phyloP scores from a whole-genome alignment of 208 protist genomes.

The Acanthamoeba sp. region DNA sequence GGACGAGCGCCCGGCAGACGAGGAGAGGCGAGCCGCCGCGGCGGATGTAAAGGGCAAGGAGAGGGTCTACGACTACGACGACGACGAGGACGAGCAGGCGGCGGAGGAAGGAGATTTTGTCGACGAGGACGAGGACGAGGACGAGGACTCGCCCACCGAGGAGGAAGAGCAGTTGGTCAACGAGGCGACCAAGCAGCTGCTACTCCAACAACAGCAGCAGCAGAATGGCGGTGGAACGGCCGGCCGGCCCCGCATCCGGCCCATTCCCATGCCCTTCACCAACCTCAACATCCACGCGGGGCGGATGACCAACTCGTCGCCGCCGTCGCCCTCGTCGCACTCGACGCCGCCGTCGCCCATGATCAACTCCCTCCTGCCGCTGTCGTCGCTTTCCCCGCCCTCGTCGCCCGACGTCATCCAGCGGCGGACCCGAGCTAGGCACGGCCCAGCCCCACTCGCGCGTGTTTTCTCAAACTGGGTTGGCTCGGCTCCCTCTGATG shows the following conservation, averaged over 20 bases:
- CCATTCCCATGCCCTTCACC: slow-evolving; percentile 9
- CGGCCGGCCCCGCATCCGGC: not conserved
- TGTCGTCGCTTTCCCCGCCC: not conserved
- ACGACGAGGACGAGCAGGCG: not conserved
- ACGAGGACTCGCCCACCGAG: not conserved
- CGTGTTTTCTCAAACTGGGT: not conserved
- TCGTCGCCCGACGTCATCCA: slow-evolving; percentile 7
- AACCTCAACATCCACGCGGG: not conserved
- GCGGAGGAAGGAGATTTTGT: slow-evolving; percentile 6
- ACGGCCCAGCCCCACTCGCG: not conserved
- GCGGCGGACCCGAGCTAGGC: not conserved
- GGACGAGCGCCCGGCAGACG: not conserved
- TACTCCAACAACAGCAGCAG: not conserved
- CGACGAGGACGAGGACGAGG: not conserved
- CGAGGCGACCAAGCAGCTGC: not conserved
- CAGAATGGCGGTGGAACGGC: not conserved
- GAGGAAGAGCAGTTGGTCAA: not conserved
- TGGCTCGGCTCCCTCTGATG: not conserved
- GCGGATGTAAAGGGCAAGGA: not conserved
- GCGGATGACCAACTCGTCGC: slow-evolving; percentile 31
- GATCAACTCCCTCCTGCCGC: slow-evolving; percentile 7
- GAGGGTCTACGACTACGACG: not conserved
- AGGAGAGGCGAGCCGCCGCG: not conserved
- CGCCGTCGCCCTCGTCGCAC: slow-evolving; percentile 22
- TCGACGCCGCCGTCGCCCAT: not conserved